Evolutionary conservation across 352 stramenopile genomes (phyloP).

Genomic region (Pythium brachiatum): DNA sequence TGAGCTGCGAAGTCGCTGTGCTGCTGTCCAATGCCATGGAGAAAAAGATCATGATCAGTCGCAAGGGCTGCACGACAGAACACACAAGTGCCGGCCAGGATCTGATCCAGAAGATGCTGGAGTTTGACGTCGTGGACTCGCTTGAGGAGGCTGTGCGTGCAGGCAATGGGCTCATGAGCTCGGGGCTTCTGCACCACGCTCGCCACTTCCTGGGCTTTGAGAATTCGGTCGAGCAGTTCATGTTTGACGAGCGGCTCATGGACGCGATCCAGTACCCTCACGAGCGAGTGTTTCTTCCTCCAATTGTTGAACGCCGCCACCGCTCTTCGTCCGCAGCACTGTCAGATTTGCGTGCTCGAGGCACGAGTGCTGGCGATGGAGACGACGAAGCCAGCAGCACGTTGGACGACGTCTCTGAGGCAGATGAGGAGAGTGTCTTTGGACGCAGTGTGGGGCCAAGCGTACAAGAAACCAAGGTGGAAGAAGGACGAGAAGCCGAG

Average conservation of each 20-base stretch:
- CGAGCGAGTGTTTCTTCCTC: background rate
- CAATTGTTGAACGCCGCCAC: slow-evolving; percentile 8
- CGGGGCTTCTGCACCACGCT: slow-evolving; percentile 60
- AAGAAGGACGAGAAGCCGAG: slow-evolving; percentile 18
- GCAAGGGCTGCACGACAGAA: slow-evolving; percentile 32
- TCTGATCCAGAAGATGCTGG: slow-evolving; percentile 61
- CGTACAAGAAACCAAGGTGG: background rate
- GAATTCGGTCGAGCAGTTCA: slow-evolving; percentile 47
- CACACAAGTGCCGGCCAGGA: slow-evolving; percentile 38
- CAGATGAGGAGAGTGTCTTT: slow-evolving; percentile 15
- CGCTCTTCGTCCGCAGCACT: slow-evolving; percentile 6
- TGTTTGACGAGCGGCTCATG: slow-evolving; percentile 44
- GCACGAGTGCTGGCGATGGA: background rate
- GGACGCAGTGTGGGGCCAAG: slow-evolving; percentile 14
- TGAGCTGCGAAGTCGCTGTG: slow-evolving; percentile 38
- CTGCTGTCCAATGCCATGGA: slow-evolving; percentile 36
- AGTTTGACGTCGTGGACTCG: slow-evolving; percentile 49
- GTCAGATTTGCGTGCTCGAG: background rate
- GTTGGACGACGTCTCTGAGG: slow-evolving; percentile 9
- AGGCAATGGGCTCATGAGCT: slow-evolving; percentile 63
- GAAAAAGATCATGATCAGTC: slow-evolving; percentile 27
- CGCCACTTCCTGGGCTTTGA: slow-evolving; percentile 45
- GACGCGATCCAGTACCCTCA: slow-evolving; percentile 7
- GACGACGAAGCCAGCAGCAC: slow-evolving; percentile 1
- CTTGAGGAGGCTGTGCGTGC: slow-evolving; percentile 47